Percentiles rank a stretch among this genome's conserved stretches.
These are phyloP conservation scores for Porcisia hertigi DNA, from an alignment of 208 protist species.

Conservation along the genomic window DNA sequence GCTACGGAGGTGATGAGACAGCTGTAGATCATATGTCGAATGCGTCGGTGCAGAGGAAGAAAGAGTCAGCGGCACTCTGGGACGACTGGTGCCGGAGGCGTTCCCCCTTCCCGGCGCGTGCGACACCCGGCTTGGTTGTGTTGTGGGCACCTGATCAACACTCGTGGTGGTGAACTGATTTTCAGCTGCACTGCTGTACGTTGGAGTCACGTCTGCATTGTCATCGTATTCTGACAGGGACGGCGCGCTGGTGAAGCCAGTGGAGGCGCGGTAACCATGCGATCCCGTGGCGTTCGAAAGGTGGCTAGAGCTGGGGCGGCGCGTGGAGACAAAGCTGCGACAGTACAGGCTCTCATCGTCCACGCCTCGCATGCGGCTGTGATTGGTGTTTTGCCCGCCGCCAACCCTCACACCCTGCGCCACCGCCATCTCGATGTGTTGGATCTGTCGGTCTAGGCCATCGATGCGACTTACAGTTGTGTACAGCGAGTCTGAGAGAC, in stretches of 20 bases:
- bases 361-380: not conserved
- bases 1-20: slow-evolving; percentile 16
- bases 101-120: not conserved
- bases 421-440: slow-evolving; percentile 29
- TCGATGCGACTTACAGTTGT: slow-evolving; percentile 36
- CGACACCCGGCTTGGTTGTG: not conserved
- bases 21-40: not conserved
- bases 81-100: not conserved
- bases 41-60: not conserved
- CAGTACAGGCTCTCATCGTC: slow-evolving; percentile 10
- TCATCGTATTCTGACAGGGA: not conserved
- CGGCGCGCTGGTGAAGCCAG: not conserved
- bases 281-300: not conserved
- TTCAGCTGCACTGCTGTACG: not conserved
- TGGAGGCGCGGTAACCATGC: not conserved
- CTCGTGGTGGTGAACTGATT: not conserved
- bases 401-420: not conserved
- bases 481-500: slow-evolving; percentile 42
- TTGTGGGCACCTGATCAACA: not conserved
- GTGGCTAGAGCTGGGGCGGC: slow-evolving; percentile 3
- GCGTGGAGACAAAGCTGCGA: slow-evolving; percentile 20
- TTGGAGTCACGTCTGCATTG: not conserved
- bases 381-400: not conserved
- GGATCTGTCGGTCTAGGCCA: slow-evolving; percentile 41
- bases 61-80: not conserved